Evolutionary conservation across 106 monocot genomes (phyloP), one percentile per base, ranked within the genome.

Genomic region (Cymbidium sinense): DNA sequence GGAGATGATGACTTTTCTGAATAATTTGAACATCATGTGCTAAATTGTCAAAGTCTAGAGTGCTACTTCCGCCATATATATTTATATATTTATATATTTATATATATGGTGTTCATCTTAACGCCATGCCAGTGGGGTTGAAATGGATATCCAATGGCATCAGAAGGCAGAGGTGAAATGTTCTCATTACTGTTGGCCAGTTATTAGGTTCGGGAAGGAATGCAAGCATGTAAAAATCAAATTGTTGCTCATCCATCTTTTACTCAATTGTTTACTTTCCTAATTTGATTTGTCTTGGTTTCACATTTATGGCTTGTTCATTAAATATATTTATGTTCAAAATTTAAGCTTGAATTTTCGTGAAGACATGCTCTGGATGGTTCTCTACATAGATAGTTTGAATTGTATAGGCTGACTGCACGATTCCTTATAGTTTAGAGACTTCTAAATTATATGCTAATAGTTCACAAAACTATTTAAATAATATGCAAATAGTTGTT

Each of bases 1-100:
- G 74, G 43, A 44, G 74, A 74, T 21, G 72, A 72, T 74, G 74
- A 74, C n/a, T 44, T 74, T 74, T 74, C 41, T 44, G 74, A 74
- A 28, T 74, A 74, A 44, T 43, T 25, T 44, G 10, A 74, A 44
- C 41, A 74, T 71, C 37, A 10, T 35, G 10, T 37, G 71, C 43
- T 34, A 35, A 44, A 27, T 11, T 41, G 25, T 44, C 43, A 43
- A 43, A 74, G 37, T 39, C 21, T 28, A 27, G 43, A 74, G 35
- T 74, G 74, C 44, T 39, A n/a, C 5, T 21, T 39, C 37, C 6
- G 20, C 25, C 67, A 67, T 67, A 31, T 31, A 58, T 51, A 51
- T 23, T 8, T 58, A 58, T 6, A n/a, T n/a, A 58, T 58, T 10
- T 58, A 58, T 58, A 3, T 64, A 64, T 64, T 28, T 64, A 64